phyloP scores from a whole-genome alignment of 2,329 filamentous ascomycete genomes.

The Colletotrichum sp. region DNA sequence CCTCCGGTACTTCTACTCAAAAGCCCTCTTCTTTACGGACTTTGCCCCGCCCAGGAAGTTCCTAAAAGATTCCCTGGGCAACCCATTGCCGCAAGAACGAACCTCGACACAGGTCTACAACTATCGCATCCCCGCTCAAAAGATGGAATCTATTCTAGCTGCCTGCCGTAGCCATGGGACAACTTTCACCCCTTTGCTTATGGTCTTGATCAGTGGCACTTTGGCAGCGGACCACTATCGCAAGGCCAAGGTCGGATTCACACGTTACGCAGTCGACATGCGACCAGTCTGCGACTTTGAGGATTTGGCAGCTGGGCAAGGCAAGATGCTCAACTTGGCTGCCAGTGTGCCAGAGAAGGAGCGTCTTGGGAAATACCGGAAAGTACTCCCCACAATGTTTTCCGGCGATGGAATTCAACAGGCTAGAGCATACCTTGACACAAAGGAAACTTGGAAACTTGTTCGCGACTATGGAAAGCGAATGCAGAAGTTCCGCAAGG shows the following conservation, averaged over 20 bases:
- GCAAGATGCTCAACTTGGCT: slow-evolving; percentile 9
- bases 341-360: slow-evolving; percentile 1
- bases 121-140: not conserved
- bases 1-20: slow-evolving; percentile 13
- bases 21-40: slow-evolving; percentile 11
- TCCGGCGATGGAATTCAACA: not conserved
- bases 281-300: slow-evolving; percentile 4
- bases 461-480: not conserved
- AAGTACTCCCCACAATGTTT: not conserved
- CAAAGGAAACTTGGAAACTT: not conserved
- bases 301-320: not conserved
- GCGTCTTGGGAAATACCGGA: not conserved
- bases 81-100: not conserved
- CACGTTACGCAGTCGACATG: slow-evolving; percentile 43
- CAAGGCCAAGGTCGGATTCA: slow-evolving; percentile 23
- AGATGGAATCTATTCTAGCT: slow-evolving; percentile 1
- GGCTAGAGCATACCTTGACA: not conserved
- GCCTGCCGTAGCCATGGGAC: slow-evolving; percentile 24
- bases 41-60: not conserved
- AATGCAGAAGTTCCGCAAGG: not conserved
- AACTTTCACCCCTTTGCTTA: slow-evolving; percentile 28
- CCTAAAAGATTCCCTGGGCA: not conserved
- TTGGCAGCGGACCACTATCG: slow-evolving; percentile 27
- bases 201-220: slow-evolving; percentile 10
- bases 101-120: slow-evolving; percentile 5